These are phyloP conservation scores for Blastosporella zonata DNA, from an alignment of 1,284 basidiomycete genomes.

Conservation along the genomic window DNA sequence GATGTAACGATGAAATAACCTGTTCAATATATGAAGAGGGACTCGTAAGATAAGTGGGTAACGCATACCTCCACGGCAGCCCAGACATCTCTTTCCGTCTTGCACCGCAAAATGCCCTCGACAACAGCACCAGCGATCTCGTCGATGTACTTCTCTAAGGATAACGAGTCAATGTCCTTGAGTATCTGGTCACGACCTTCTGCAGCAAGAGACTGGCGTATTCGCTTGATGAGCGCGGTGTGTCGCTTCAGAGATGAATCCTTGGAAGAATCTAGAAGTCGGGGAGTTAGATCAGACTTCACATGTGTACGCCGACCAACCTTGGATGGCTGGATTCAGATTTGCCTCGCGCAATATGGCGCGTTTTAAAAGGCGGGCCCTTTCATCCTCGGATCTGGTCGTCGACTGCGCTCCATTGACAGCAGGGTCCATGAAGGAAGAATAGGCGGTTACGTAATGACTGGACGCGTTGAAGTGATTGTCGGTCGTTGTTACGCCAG, in stretches of 20 bases:
- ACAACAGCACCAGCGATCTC: conserved; percentile 87
- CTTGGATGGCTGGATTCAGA: conserved; percentile 41
- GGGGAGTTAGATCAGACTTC: not conserved
- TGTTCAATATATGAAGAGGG: conserved; percentile 29
- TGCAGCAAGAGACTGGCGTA: conserved; percentile 74
- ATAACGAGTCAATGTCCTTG: conserved; percentile 88
- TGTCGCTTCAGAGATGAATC: conserved; percentile 95
- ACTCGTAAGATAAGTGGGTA: not conserved
- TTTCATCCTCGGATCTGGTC: conserved; percentile 56
- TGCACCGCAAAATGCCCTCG: conserved; percentile 85
- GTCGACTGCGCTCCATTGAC: conserved; percentile 22
- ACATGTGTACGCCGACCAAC: conserved; percentile 29
- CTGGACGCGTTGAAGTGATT: conserved; percentile 1
- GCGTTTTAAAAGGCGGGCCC: conserved; percentile 51
- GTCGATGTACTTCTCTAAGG: conserved; percentile 94
- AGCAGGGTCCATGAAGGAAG: conserved; percentile 30
- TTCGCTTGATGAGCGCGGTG: conserved; percentile 88
- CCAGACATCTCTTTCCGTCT: conserved; percentile 87
- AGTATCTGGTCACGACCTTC: conserved; percentile 84
- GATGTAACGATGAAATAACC: conserved; percentile 88
- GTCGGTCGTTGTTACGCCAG: too few relatives aligned
- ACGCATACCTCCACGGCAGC: conserved; percentile 83
- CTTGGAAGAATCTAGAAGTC: conserved; percentile 56
- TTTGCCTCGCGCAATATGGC: conserved; percentile 57
- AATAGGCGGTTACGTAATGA: conserved; percentile 18